Evolutionary conservation across 352 stramenopile genomes (phyloP), one percentile per base, ranked within the genome.

Genomic region (Blastocystis sp.): DNA sequence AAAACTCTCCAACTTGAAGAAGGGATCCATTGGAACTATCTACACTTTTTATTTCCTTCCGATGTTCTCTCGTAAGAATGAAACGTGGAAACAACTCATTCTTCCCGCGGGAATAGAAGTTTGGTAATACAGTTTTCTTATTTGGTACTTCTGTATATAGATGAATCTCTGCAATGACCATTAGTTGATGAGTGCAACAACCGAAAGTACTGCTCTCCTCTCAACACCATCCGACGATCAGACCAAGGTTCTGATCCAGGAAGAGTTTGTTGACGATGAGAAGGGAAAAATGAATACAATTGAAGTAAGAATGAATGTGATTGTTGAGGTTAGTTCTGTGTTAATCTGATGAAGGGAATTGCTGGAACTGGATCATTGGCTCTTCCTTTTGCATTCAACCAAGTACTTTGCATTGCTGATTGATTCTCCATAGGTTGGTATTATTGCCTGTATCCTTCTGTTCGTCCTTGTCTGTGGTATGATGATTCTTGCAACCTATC

Each of bases 281-380:
- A 83, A 83, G 49, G 71, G 71, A 83, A 83, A 83, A 49, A 83
- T 83, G 71, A 83, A 83, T 49, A 83, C 71, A 11, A 32, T 83
- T 16, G 71, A 83, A 39, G 71, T 83, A 51, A 32, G n/a, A 32
- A 16, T 16, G 14, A 35, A 16, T n/a, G 39, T 11, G 9, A 16
- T 24, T n/a, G 24, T 66, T 21, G 29, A 27, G 2, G 16, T n/a
- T 83, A 87, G 65, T 87, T 87, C 65, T 78, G 59, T 42, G 29
- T 87, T 1, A 87, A 87, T 69, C 65, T 87, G 11, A 87, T 87
- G 77, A 87, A 87, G 65, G 77, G 77, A 61, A 87, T 87, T 78
- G 77, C 77, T 7, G 77, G 77, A 75, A 87, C 77, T 5, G 77
- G 77, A 42, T 74, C 77, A 27, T 42, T 87, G 14, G 77, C 77